phyloP scores from a whole-genome alignment of 805 yeast genomes.

The Grigorovia humatica region DNA sequence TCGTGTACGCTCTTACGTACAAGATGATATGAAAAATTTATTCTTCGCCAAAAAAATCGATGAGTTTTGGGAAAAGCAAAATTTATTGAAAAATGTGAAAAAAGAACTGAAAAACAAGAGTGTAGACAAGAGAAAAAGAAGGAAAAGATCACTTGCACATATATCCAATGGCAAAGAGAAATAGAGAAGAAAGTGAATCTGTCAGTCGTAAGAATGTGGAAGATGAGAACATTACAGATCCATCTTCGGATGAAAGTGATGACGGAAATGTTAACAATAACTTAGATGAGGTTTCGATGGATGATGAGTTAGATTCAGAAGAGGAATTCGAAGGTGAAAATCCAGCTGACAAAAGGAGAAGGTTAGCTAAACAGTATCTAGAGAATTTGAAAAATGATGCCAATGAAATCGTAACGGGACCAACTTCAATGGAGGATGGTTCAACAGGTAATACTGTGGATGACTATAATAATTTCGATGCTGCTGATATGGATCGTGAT shows the following conservation, averaged over 20 bases:
- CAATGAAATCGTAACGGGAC: constrained; percentile 28
- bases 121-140: too few species aligned
- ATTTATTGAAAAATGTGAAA: constrained; percentile 12
- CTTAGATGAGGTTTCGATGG: constrained; percentile 20
- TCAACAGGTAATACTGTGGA: constrained; percentile 14
- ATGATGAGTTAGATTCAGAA: constrained; percentile 45
- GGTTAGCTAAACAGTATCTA: constrained; percentile 87
- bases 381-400: constrained; percentile 62
- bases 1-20: constrained; percentile 3
- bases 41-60: background rate
- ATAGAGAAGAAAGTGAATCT: constrained; percentile 14
- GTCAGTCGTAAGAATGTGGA: constrained; percentile 5
- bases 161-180: constrained; percentile 9
- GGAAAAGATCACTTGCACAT: background rate
- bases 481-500: constrained; percentile 83
- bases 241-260: constrained; percentile 40
- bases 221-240: constrained; percentile 50
- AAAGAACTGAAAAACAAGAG: constrained; percentile 4
- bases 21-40: constrained; percentile 3
- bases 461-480: constrained; percentile 58
- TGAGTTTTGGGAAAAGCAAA: background rate
- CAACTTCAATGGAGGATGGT: constrained; percentile 4
- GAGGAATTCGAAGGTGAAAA: constrained; percentile 67
- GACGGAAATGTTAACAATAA: constrained; percentile 31
- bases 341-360: constrained; percentile 87